Base-by-base conservation (phyloP, 768 basidiomycete species). In the Boletus sp. region DNA sequence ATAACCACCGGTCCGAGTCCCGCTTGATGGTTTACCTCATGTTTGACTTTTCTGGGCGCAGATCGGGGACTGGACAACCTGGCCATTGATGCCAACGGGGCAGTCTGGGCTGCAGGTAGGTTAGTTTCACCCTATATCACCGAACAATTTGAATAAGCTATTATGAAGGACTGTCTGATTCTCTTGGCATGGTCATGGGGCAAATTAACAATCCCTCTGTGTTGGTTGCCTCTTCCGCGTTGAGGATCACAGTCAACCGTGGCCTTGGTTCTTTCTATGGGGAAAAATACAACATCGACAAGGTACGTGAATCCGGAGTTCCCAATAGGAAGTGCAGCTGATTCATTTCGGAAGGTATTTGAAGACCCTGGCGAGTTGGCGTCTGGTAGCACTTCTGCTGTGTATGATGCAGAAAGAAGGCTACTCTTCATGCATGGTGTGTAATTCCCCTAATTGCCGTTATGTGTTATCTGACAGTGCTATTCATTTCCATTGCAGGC, bases 331-430 rank as follows among this genome's bases (percentile, higher is more conserved):
- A 45, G 11, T 11, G 15, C n/a, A 12, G 8, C 40, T 57, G 58
- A 63, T 40, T 50, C 46, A 42, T 64, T 56, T 35, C 44, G 5
- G 14, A 59, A 89, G 85, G 75, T 82, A 10, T 89, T 90, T 56
- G 84, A 89, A 67, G 86, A 90, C 67, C 76, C 84, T 56, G 88
- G 89, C 9, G 71, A 66, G 4, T 49, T 86, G 28, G 80, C 81
- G 11, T 81, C 81, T 15, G 83, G 79, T 7, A 73, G 77, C 36
- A 91, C 89, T 2, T 74, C 79, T 2, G 85, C 72, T 3, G 83
- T 75, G 15, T 80, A 85, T 61, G 85, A 87, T 63, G 68, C 79
- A 3, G 62, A 78, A 60, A 74, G 82, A 47, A 69, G 72, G 18
- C 75, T 64, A 36, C 64, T 90, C 18, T 90, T 81, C 68, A 64